Evolutionary conservation across 2,329 filamentous ascomycete genomes (phyloP).

Genomic region (Penicillium concentricum): DNA sequence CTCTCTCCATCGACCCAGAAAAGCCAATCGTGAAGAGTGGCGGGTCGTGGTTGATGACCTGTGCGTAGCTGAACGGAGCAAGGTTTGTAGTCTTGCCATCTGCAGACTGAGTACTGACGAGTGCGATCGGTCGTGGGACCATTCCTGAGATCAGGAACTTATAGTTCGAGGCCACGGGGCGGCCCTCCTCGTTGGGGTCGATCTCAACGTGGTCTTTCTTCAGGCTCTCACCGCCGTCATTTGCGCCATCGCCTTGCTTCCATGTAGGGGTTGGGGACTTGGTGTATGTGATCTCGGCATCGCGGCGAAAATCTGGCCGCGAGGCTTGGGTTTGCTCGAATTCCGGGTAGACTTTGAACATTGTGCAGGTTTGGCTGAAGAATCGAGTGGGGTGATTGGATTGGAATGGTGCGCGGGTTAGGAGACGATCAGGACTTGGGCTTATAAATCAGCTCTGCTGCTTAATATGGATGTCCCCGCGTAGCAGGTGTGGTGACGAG

Average conservation of each 20-base stretch:
- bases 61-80: slow-evolving; percentile 84
- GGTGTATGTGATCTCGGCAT: slow-evolving; percentile 35
- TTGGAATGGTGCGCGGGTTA: not conserved
- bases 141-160: slow-evolving; percentile 84
- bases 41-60: slow-evolving; percentile 80
- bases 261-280: slow-evolving; percentile 45
- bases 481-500: not conserved
- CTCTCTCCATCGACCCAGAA: slow-evolving; percentile 54
- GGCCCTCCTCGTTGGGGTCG: slow-evolving; percentile 72
- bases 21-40: slow-evolving; percentile 73
- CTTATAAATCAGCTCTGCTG: slow-evolving; percentile 7
- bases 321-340: slow-evolving; percentile 44
- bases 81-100: slow-evolving; percentile 72
- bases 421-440: not conserved
- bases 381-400: slow-evolving; percentile 1
- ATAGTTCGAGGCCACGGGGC: slow-evolving; percentile 74
- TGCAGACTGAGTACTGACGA: slow-evolving; percentile 56
- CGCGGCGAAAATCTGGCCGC: slow-evolving; percentile 42
- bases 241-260: slow-evolving; percentile 45
- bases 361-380: slow-evolving; percentile 24
- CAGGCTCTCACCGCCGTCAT: slow-evolving; percentile 48
- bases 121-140: slow-evolving; percentile 76
- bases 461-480: not conserved
- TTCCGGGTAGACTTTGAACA: slow-evolving; percentile 27
- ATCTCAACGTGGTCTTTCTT: slow-evolving; percentile 69